Conservation (phyloP, 352 stramenopile species). For the Globisporangium canariense region DNA sequence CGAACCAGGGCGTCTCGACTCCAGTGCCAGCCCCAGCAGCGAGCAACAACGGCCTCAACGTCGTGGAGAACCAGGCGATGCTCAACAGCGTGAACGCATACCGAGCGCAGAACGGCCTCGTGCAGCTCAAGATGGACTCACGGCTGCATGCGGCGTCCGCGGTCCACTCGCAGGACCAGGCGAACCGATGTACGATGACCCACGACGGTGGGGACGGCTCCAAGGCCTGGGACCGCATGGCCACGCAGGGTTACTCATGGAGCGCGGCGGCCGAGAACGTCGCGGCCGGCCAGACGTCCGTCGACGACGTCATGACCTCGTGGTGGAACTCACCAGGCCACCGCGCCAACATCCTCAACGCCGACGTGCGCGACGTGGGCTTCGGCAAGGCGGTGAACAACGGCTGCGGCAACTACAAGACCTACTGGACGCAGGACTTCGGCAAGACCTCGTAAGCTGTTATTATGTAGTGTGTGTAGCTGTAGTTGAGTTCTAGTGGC, state of each 20-base stretch:
- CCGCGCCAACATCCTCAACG: conserved; percentile 43
- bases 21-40: background rate
- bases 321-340: conserved; percentile 49
- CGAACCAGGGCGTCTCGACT: background rate
- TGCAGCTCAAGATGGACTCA: conserved; percentile 36
- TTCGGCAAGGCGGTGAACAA: conserved; percentile 10
- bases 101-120: conserved; percentile 30
- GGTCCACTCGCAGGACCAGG: conserved; percentile 42
- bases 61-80: conserved; percentile 34
- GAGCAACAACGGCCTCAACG: conserved; percentile 29
- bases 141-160: conserved; percentile 32
- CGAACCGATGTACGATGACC: conserved; percentile 34
- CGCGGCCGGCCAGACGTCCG: conserved; percentile 31
- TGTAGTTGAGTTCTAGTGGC: background rate
- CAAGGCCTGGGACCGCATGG: conserved; percentile 38
- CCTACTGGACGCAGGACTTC: conserved; percentile 19
- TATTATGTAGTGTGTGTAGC: background rate
- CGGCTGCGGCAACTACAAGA: conserved; percentile 14
- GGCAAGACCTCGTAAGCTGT: conserved; percentile 3
- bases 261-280: conserved; percentile 41
- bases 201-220: conserved; percentile 41
- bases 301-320: conserved; percentile 39
- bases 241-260: conserved; percentile 35
- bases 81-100: conserved; percentile 46
- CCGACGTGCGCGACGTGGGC: conserved; percentile 11